A percentile compares a stretch with the other conserved stretches of the same genome.
Conservation (phyloP, 306 rosid species). For the Fragaria vesca region DNA sequence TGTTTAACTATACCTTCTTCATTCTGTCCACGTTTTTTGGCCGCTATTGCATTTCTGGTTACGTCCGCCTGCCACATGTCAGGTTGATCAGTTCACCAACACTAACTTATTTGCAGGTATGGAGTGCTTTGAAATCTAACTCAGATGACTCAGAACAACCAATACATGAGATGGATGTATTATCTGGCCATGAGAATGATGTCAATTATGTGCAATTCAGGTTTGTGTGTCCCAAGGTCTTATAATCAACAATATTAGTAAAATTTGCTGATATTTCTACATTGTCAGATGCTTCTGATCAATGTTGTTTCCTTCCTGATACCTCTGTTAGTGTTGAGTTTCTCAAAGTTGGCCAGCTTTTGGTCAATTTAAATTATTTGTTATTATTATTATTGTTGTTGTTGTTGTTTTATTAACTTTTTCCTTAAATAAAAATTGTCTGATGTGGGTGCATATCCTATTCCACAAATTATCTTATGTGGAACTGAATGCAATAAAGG, state of each 20-base stretch:
- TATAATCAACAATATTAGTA: not conserved
- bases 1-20: conserved; percentile 14
- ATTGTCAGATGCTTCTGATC: not conserved
- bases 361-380: not conserved
- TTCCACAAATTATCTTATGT: not conserved
- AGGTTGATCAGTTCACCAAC: conserved; percentile 30
- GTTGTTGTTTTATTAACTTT: too few relatives aligned
- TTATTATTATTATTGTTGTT: too few relatives aligned
- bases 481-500: conserved; percentile 1
- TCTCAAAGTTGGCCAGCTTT: conserved; percentile 4
- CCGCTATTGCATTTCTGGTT: conserved; percentile 17
- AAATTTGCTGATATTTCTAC: not conserved
- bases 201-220: conserved; percentile 93
- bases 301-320: not conserved
- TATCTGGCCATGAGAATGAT: conserved; percentile 89
- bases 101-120: conserved; percentile 58
- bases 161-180: conserved; percentile 72
- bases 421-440: not conserved
- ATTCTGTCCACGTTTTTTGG: conserved; percentile 27
- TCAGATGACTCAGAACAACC: conserved; percentile 58
- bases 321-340: not conserved
- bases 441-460: not conserved
- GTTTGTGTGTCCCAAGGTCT: conserved; percentile 39
- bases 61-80: conserved; percentile 25
- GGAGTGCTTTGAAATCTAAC: conserved; percentile 69